A percentile compares a stretch with the other conserved stretches of the same genome.
These are phyloP conservation scores for Penicillium griseofulvum DNA, from an alignment of 2,329 filamentous ascomycete species.

Conservation along the genomic window DNA sequence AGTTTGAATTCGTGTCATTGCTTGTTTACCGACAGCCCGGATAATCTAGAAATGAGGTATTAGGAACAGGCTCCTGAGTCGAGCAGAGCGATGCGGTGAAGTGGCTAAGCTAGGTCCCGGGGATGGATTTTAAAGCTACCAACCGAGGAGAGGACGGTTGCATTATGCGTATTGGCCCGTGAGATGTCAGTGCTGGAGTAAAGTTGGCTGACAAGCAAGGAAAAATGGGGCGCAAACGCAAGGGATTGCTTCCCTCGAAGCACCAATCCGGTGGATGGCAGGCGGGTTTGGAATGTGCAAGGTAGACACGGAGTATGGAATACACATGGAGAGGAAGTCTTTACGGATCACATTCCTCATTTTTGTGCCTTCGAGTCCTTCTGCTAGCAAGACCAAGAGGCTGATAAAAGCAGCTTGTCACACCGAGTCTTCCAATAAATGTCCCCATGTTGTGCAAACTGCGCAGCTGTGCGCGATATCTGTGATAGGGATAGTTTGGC, in stretches of 20 bases:
- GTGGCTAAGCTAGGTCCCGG: conserved; percentile 3
- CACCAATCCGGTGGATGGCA: conserved; percentile 14
- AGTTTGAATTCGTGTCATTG: background rate
- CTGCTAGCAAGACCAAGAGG: background rate
- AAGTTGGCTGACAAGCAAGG: conserved; percentile 21
- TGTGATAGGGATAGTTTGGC: conserved; percentile 5
- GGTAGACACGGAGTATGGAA: background rate
- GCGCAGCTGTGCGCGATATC: background rate
- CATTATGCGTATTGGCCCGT: conserved; percentile 14
- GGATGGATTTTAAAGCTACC: background rate
- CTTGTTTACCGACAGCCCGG: background rate
- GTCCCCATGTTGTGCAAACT: background rate
- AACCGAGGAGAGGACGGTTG: conserved; percentile 9
- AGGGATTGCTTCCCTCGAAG: conserved; percentile 16
- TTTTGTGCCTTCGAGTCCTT: background rate
- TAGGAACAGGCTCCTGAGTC: background rate
- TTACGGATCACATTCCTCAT: background rate
- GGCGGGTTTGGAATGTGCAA: conserved; percentile 21
- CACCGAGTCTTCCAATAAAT: background rate
- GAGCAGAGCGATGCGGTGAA: conserved; percentile 9
- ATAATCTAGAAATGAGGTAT: background rate
- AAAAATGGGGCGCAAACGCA: conserved; percentile 15
- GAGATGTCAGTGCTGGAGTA: conserved; percentile 16
- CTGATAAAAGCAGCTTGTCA: background rate
- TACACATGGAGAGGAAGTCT: conserved; percentile 5